phyloP scores from a whole-genome alignment of 73 alveolate genomes.

The Effrenium voratum region DNA sequence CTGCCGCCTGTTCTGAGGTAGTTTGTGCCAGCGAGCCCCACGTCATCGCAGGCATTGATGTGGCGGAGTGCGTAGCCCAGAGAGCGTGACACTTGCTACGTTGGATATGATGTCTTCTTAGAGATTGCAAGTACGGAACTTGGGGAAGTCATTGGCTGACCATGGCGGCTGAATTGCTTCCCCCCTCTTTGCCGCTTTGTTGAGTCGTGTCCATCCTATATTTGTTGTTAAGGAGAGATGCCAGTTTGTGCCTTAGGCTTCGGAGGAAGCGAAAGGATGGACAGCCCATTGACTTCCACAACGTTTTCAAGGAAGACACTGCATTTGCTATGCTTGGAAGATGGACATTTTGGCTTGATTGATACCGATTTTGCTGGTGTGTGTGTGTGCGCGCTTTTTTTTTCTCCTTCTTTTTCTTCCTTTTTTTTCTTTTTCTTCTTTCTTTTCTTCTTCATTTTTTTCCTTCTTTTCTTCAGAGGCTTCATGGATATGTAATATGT shows the following conservation, averaged over 20 bases:
- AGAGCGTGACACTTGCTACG: neutral
- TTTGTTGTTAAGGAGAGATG: too few species aligned
- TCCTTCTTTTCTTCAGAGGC: too few species aligned
- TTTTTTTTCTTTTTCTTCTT: too few species aligned
- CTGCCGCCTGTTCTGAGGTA: neutral
- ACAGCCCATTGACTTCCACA: slow-evolving; percentile 82
- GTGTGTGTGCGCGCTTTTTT: neutral
- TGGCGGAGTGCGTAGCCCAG: slow-evolving; percentile 63
- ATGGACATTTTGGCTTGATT: neutral
- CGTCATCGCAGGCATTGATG: slow-evolving; percentile 86
- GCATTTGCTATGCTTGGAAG: neutral
- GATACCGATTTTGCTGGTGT: neutral
- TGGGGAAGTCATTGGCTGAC: too few species aligned
- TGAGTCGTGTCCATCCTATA: too few species aligned
- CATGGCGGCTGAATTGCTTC: too few species aligned
- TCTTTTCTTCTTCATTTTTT: too few species aligned
- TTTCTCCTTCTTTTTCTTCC: too few species aligned
- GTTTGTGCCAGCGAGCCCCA: slow-evolving; percentile 85
- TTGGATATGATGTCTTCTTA: too few species aligned
- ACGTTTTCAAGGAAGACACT: slow-evolving; percentile 53
- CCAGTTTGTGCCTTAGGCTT: neutral
- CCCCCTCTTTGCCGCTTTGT: neutral
- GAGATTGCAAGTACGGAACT: neutral
- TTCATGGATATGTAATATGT: too few species aligned
- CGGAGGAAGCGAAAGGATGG: slow-evolving; percentile 68